Percentiles rank a stretch among this genome's conserved stretches.
Evolutionary conservation across 805 yeast genomes (phyloP).

Genomic region (Barnettozyma siamensis): DNA sequence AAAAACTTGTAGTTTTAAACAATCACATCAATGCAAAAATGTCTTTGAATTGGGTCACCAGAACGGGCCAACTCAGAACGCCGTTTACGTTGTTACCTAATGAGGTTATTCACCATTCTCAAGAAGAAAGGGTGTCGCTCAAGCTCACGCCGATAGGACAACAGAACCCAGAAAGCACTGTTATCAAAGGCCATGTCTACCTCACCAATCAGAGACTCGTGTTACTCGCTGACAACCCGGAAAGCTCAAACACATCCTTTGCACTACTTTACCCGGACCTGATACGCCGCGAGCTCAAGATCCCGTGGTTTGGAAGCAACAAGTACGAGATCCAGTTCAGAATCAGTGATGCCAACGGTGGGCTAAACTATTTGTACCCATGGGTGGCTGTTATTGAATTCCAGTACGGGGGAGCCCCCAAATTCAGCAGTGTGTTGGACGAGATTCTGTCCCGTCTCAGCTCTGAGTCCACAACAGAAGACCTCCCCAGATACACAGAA

Average conservation of each 20-base stretch:
- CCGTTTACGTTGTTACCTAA: slow-evolving; percentile 25
- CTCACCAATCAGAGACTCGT: slow-evolving; percentile 39
- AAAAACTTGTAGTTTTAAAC: too few relatives aligned
- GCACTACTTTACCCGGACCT: slow-evolving; percentile 30
- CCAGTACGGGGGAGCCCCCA: slow-evolving; percentile 43
- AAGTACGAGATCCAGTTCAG: slow-evolving; percentile 40
- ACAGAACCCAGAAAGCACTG: slow-evolving; percentile 18
- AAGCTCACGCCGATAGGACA: slow-evolving; percentile 19
- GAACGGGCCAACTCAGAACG: slow-evolving; percentile 6
- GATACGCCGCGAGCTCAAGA: slow-evolving; percentile 32
- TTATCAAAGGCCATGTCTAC: slow-evolving; percentile 32
- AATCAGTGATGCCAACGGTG: slow-evolving; percentile 28
- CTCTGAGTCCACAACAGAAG: slow-evolving; percentile 38
- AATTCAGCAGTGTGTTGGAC: slow-evolving; percentile 33
- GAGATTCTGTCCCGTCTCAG: slow-evolving; percentile 30
- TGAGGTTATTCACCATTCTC: slow-evolving; percentile 17
- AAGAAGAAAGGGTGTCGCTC: slow-evolving; percentile 12
- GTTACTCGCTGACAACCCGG: slow-evolving; percentile 22
- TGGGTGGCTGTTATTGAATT: slow-evolving; percentile 36
- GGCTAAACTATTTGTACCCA: slow-evolving; percentile 31
- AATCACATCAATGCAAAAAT: slow-evolving; percentile 8
- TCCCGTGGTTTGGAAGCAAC: slow-evolving; percentile 53
- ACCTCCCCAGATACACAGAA: slow-evolving; percentile 37
- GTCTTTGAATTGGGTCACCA: slow-evolving; percentile 29
- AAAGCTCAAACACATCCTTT: slow-evolving; percentile 28